Base-by-base conservation (phyloP, 2,329 filamentous ascomycete species). In the Calonectria hongkongensis region DNA sequence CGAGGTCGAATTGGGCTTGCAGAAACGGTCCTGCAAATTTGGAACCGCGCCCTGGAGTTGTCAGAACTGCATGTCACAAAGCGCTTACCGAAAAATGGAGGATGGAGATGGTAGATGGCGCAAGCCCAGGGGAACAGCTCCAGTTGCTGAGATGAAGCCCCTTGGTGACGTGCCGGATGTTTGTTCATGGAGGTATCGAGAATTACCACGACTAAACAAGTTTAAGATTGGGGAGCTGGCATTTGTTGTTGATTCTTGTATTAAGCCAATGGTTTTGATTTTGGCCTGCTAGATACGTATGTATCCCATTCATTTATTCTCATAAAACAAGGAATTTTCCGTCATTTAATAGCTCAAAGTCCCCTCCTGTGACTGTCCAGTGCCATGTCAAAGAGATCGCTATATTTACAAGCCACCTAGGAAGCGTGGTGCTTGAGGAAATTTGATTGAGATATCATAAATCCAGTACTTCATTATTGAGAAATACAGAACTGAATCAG, bases 241-340 rank as follows among this genome's bases (percentile, higher is more conserved):
- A 2, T 71, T 66, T 51, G 21, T 36, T 16, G 58, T 73, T 45
- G 68, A 73, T 66, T n/a, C 10, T 15, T 69, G 60, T 5, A 28
- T 33, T 10, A 16, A 10, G 12, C 25, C 58, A 3, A 63, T 68
- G 50, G n/a, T 68, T 48, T 41, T 58, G 7, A 51, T 71, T 15
- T 3, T 43, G 21, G 16, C 39, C 16, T 47, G 27, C 27, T 54
- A 33, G 21, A 13, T 28, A 51, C 25, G 10, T 25, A 3, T 30
- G n/a, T 28, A 12, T 36, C 8, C 12, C 12, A 3, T 36, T 36
- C 12, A 9, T 36, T 36, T 13, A 3, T 36, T 10, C 33, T 36
- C 10, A 10, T 3, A 10, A 36, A 36, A 36, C 12, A 36, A 36
- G 8, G 6, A 36, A 13, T 9, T 36, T 36, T 36, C 33, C 33